Evolutionary conservation across 1,284 basidiomycete genomes (phyloP), one percentile per base, ranked within the genome.

Genomic region (Gastroboletus turbinatus): DNA sequence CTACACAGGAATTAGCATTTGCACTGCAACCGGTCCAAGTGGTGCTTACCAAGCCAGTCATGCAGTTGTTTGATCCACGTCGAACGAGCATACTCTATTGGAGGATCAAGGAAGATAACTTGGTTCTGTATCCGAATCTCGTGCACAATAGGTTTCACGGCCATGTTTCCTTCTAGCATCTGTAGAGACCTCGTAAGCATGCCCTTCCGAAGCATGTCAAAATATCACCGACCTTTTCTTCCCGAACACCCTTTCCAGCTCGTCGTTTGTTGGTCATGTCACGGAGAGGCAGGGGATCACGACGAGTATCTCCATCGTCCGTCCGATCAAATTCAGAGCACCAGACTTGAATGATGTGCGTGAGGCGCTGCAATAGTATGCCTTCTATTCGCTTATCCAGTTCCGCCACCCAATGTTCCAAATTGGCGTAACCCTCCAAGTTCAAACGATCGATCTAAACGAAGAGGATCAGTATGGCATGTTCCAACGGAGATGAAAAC

Each of bases 41-140:
- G 33, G 40, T 9, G 63, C 76, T 46, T 59, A 87, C 90, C 91
- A 14, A 97, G 78, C 86, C 93, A 94, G 59, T 90, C 88, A 69
- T 99, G 96, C 58, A 99, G 77, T 69, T 96, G 92, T 51, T 82
- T 83, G 61, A 97, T 86, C 96, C 96, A 99, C 17, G 85, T 89
- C 51, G 91, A 87, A 36, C 96, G 85, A 0, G 96, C 94, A 63
- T 92, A 85, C 73, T 99, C 96, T 75, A 98, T 92, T 52, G 96
- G 96, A 10, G 97, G 97, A 71, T 99, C 96, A 49, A 98, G 81
- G 78, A 97, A 98, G 73, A 99, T 98, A 65, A 98, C 93, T 72
- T 99, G 96, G 70, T 98, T 97, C 70, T 96, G 92, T 80, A 99
- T 98, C 68, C 96, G 84, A 58, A 99, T 92, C 71, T 98, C 95